phyloP scores from a whole-genome alignment of 306 rosid species.

The Inga oerstediana region DNA sequence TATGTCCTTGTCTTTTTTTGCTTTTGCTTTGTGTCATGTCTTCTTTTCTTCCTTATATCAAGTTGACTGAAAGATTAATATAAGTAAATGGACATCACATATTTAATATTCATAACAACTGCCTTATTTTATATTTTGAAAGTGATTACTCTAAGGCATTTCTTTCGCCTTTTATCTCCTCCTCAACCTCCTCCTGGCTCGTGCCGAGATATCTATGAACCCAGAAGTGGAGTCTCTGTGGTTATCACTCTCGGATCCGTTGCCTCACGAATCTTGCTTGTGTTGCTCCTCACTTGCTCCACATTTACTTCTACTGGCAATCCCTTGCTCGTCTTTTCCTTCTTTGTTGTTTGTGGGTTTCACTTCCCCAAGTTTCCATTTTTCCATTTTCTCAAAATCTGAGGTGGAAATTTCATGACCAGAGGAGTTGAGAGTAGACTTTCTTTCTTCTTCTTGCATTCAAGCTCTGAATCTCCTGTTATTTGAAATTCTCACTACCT shows the following conservation, averaged over 20 bases:
- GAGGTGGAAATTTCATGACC: neutral
- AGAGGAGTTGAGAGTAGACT: neutral
- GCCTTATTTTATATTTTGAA: too few relatives aligned
- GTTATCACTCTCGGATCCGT: conserved; percentile 49
- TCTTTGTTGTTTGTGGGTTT: conserved; percentile 27
- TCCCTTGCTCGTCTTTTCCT: neutral
- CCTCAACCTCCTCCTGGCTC: neutral
- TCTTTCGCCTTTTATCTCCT: neutral
- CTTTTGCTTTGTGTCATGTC: too few relatives aligned
- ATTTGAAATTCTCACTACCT: neutral
- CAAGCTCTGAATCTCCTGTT: neutral
- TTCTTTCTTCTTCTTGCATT: neutral
- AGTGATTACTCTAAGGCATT: neutral
- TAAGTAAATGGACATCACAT: too few relatives aligned
- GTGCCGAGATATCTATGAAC: conserved; percentile 33
- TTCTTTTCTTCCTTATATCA: too few relatives aligned
- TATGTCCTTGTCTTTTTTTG: too few relatives aligned
- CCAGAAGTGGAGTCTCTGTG: conserved; percentile 49
- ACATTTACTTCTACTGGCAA: conserved; percentile 60
- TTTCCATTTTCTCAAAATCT: conserved; percentile 12
- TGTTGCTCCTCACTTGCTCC: conserved; percentile 50
- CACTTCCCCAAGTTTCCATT: neutral
- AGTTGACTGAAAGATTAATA: too few relatives aligned
- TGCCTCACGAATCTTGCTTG: conserved; percentile 42
- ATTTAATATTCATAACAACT: too few relatives aligned